Evolutionary conservation across 306 rosid genomes (phyloP), one percentile per base, ranked within the genome.

Genomic region (Prunus salicina): DNA sequence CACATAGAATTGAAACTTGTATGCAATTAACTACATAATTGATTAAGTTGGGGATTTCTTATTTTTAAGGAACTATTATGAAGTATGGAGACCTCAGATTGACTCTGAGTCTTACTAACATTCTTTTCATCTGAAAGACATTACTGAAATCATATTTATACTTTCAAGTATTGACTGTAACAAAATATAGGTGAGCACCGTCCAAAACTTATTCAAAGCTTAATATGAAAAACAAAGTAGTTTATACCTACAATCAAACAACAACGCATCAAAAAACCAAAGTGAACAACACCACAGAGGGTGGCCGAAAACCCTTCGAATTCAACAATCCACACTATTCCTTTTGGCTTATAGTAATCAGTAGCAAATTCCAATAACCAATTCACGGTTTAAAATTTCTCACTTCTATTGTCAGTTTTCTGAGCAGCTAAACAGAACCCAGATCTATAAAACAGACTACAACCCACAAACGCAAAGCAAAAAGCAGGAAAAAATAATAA

Each of bases 381-480:
- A 80, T 50, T 74, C 77, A 58, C 7, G 4, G 38, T 49, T 73
- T 60, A 58, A 55, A n/a, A 34, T 68, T 61, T 55, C 52, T 41
- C 38, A 56, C 34, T 25, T 56, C 14, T 1, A 32, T 15, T 8
- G 16, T 3, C 57, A 10, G 47, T 71, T 78, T 64, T 78, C 32
- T 38, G 45, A 34, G 18, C 66, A 76, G 61, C 24, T 12, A 63
- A 71, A 34, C 38, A 81, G 2, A 71, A 38, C 52, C 78, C 53
- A 57, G 75, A 77, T 82, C 79, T n/a, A 57, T 6, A 64, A 30
- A 82, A 20, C 15, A 20, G 57, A 49, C 38, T 65, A 2, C 6
- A 57, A 69, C 24, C 56, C 65, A 61, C 20, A 49, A 67, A 15
- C 6, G 7, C 14, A 34, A n/a, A 67, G 30, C 57, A 28, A 27